phyloP scores from a whole-genome alignment of 2,329 filamentous ascomycete genomes.

The Fusarium devonianum region DNA sequence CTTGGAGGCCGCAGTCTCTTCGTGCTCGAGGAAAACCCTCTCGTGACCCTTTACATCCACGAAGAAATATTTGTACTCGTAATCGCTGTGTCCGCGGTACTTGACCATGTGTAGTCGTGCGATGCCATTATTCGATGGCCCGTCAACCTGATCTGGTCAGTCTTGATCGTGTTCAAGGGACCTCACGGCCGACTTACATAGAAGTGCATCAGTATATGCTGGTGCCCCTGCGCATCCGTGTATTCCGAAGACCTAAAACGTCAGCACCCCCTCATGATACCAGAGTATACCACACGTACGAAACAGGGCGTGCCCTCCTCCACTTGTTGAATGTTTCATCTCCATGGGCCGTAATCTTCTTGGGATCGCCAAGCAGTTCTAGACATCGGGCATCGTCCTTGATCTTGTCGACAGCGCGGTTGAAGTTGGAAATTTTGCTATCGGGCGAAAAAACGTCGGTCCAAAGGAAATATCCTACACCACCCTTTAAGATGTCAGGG shows the following conservation, averaged over 20 bases:
- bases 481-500: slow-evolving; percentile 59
- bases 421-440: slow-evolving; percentile 88
- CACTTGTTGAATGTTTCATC: slow-evolving; percentile 84
- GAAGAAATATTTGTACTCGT: slow-evolving; percentile 80
- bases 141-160: slow-evolving; percentile 68
- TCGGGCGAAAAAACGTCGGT: slow-evolving; percentile 83
- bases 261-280: slow-evolving; percentile 38
- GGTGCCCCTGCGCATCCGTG: slow-evolving; percentile 76
- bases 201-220: slow-evolving; percentile 87
- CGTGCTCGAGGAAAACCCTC: slow-evolving; percentile 71
- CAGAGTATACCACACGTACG: slow-evolving; percentile 49
- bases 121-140: slow-evolving; percentile 74
- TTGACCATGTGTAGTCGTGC: slow-evolving; percentile 82
- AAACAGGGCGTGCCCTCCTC: slow-evolving; percentile 70
- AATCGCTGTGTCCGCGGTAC: slow-evolving; percentile 68
- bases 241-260: slow-evolving; percentile 66
- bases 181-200: slow-evolving; percentile 69
- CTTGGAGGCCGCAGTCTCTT: slow-evolving; percentile 51
- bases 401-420: slow-evolving; percentile 82
- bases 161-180: not conserved
- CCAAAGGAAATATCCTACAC: slow-evolving; percentile 81
- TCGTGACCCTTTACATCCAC: slow-evolving; percentile 78
- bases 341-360: slow-evolving; percentile 81
- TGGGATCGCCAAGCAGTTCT: slow-evolving; percentile 75
- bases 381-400: slow-evolving; percentile 75